Conservation (phyloP, 768 basidiomycete species). For the Wakefieldia striispora region DNA sequence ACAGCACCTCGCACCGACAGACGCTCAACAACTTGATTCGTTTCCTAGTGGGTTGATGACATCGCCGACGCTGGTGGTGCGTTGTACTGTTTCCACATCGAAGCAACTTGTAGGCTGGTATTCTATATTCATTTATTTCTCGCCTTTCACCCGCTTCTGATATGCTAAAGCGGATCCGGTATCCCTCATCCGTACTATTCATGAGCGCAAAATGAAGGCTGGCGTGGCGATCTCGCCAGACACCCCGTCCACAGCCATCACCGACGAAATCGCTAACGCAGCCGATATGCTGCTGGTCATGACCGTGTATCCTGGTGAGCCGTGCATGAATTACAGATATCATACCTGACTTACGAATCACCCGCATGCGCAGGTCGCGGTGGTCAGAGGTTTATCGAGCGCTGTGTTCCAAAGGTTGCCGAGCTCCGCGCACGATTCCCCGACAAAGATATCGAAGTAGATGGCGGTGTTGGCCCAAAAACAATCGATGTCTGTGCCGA, state of each 20-base stretch:
- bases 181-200: constrained; percentile 78
- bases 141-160: constrained; percentile 16
- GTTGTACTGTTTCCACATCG: constrained; percentile 95
- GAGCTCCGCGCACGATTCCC: constrained; percentile 91
- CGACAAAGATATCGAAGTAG: constrained; percentile 94
- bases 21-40: background rate
- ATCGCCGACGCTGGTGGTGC: constrained; percentile 95
- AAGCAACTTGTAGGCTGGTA: constrained; percentile 72
- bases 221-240: constrained; percentile 97
- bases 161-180: constrained; percentile 58
- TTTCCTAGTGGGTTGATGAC: constrained; percentile 86
- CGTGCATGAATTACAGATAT: background rate
- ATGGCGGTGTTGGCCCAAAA: constrained; percentile 93
- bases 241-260: constrained; percentile 85
- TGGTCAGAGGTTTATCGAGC: constrained; percentile 93
- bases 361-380: constrained; percentile 62
- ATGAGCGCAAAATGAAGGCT: constrained; percentile 83
- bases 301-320: constrained; percentile 90
- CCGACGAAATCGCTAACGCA: constrained; percentile 75
- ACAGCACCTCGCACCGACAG: background rate
- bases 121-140: background rate
- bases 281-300: constrained; percentile 97
- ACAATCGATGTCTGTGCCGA: constrained; percentile 86
- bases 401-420: constrained; percentile 89
- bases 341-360: background rate